Conservation (phyloP, 139 green algal species). For the Chlorella sp. region DNA sequence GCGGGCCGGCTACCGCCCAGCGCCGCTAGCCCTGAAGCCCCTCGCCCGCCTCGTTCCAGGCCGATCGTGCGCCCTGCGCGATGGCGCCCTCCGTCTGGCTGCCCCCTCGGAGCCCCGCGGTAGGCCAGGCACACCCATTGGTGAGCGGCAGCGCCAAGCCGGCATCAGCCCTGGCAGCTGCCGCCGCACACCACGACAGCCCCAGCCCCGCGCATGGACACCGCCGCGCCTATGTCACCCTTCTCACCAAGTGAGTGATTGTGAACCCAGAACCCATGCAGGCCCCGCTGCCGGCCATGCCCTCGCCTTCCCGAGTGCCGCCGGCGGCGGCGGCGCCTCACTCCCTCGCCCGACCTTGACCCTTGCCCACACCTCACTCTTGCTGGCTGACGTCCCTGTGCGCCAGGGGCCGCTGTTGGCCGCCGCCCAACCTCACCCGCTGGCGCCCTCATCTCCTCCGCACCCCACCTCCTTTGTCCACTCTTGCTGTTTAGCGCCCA, state of each 20-base stretch:
- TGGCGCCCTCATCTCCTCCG: background rate
- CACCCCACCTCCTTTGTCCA: background rate
- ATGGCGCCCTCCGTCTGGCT: background rate
- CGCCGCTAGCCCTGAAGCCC: too few relatives aligned
- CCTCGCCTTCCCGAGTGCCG: too few relatives aligned
- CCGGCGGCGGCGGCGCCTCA: background rate
- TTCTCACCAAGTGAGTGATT: slow-evolving; percentile 24
- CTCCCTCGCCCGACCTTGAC: too few relatives aligned
- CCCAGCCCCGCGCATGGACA: background rate
- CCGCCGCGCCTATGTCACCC: slow-evolving; percentile 39
- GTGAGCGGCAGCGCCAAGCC: background rate
- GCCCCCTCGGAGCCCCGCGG: too few relatives aligned
- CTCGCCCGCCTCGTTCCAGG: background rate
- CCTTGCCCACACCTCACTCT: background rate
- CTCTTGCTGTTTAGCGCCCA: background rate
- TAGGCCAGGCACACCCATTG: background rate
- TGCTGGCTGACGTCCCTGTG: background rate
- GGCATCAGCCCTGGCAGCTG: background rate
- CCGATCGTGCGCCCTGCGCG: background rate
- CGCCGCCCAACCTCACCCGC: background rate
- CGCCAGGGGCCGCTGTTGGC: background rate
- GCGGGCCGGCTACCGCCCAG: too few relatives aligned
- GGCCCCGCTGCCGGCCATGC: background rate
- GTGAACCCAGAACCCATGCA: background rate
- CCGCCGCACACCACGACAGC: background rate